Conservation (phyloP, 2,329 filamentous ascomycete species). For the Daldinia eschscholtzii region DNA sequence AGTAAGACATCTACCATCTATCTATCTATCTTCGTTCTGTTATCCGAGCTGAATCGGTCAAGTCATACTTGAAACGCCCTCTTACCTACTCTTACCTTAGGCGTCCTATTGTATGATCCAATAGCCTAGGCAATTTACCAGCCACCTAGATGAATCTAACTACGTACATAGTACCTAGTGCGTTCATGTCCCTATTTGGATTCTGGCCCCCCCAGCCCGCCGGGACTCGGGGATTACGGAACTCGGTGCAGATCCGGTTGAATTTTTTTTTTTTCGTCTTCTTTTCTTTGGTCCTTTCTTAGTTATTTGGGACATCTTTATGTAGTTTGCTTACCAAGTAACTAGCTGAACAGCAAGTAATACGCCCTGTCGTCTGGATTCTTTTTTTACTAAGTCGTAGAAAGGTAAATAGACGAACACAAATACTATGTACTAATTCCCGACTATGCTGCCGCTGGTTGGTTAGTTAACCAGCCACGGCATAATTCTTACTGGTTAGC, state of each 20-base stretch:
- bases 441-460: not conserved
- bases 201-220: not conserved
- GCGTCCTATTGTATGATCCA: too few relatives aligned
- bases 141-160: not conserved
- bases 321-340: not conserved
- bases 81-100: too few relatives aligned
- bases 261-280: not conserved
- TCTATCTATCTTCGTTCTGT: too few relatives aligned
- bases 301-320: not conserved
- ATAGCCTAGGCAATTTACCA: not conserved
- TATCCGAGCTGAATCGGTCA: too few relatives aligned
- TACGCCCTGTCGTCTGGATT: too few relatives aligned
- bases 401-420: not conserved
- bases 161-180: too few relatives aligned
- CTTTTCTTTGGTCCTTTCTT: not conserved
- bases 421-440: not conserved
- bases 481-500: not conserved
- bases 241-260: constrained; percentile 10
- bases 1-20: too few relatives aligned
- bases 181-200: too few relatives aligned
- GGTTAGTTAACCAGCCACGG: not conserved
- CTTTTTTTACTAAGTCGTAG: too few relatives aligned
- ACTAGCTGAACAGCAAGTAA: too few relatives aligned
- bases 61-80: too few relatives aligned
- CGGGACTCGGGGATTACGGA: constrained; percentile 14